A percentile compares a stretch with the other conserved stretches of the same genome.
phyloP scores from a whole-genome alignment of 345 rosid species.

The Turritis glabra region DNA sequence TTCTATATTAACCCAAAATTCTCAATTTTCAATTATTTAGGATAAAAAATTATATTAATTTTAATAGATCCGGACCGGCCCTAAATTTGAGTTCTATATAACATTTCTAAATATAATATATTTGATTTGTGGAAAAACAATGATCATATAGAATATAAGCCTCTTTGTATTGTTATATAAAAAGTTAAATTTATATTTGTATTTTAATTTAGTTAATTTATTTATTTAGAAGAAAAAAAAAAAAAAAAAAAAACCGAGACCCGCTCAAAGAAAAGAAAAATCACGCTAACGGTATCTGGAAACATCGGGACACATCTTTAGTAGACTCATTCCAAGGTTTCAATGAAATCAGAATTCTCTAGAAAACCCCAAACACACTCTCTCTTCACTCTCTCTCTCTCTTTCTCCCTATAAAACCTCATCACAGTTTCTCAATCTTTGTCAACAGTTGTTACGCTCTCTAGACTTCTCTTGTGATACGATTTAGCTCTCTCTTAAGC shows the following conservation, averaged over 20 bases:
- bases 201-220: no score
- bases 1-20: no score
- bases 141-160: no score
- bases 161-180: no score
- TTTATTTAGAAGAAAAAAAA: no score
- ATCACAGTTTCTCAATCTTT: not conserved
- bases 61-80: no score
- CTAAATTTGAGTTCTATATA: no score
- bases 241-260: not conserved
- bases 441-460: not conserved
- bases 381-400: not conserved
- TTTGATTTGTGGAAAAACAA: no score
- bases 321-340: not conserved
- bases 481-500: not conserved
- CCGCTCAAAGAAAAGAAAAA: not conserved
- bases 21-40: no score
- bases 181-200: no score
- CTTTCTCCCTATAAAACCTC: not conserved
- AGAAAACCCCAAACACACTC: not conserved
- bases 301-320: slow-evolving; percentile 22
- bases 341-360: not conserved
- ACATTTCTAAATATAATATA: no score
- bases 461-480: not conserved
- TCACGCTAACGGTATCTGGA: slow-evolving; percentile 16
- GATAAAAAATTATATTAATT: no score